These are phyloP conservation scores for Picea mariana DNA, from an alignment of 83 land plant species.

Conservation along the genomic window DNA sequence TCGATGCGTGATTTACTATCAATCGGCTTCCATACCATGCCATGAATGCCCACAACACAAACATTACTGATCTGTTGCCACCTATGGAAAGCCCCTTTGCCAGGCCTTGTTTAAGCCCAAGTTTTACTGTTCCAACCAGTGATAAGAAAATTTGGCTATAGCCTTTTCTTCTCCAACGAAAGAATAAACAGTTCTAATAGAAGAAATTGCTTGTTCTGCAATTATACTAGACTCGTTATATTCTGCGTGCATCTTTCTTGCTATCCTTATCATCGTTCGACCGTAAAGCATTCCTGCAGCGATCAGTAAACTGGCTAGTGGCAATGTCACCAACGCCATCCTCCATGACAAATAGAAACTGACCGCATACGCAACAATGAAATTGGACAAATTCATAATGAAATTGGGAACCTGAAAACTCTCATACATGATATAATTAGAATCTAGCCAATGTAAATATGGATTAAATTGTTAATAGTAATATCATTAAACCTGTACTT, in stretches of 20 bases:
- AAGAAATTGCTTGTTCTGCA: constrained; percentile 25
- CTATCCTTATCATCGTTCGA: constrained; percentile 22
- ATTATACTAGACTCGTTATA: constrained; percentile 31
- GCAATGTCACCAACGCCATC: constrained; percentile 42
- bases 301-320: constrained; percentile 51
- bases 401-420: constrained; percentile 32
- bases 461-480: no score
- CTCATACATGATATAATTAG: no score
- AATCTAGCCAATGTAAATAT: no score
- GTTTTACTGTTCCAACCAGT: constrained; percentile 22
- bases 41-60: constrained; percentile 41
- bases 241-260: constrained; percentile 19
- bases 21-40: constrained; percentile 53
- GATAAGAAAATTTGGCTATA: constrained; percentile 21
- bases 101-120: constrained; percentile 46
- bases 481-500: no score
- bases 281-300: constrained; percentile 47
- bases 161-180: constrained; percentile 34
- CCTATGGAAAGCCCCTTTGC: constrained; percentile 40
- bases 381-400: constrained; percentile 22
- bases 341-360: constrained; percentile 49
- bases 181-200: constrained; percentile 31
- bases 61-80: constrained; percentile 45
- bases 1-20: constrained; percentile 40
- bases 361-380: constrained; percentile 17